Base-by-base conservation (phyloP, 2,329 filamentous ascomycete genomes). In the Penicillium sp. region DNA sequence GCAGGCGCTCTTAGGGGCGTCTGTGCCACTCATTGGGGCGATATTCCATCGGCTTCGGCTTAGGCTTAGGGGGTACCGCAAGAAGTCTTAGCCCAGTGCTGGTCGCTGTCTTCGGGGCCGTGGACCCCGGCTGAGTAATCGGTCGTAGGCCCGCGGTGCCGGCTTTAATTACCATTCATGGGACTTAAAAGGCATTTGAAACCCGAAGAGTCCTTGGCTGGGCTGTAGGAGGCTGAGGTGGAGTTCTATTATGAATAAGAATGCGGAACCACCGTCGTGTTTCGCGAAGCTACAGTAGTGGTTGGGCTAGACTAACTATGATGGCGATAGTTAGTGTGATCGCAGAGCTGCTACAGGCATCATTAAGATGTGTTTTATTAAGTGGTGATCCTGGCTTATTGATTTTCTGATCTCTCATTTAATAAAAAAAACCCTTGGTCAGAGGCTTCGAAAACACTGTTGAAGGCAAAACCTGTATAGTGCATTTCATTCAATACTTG, bases 1-100 rank as follows among this genome's bases (percentile, higher is more conserved):
- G 38, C 69, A 71, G 8, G 69, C 69, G 15, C 51, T 68, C 17
- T 62, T 64, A 22, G 51, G 22, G 35, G n/a, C 33, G 13, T 53
- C 51, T 53, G 51, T 53, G 33, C 51, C 51, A 53, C 51, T 40
- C 51, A 53, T 53, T 2, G n/a, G 51, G 35, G 51, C 51, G 51
- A 53, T 53, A 15, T 40, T 40, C 22, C 51, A 53, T 53, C 51
- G 33, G 19, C 8, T 17, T 33, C 9, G 30, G 30, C 30, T 33
- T 33, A 33, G 30, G 30, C 30, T 12, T 38, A 4, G 51, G 15
- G 47, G 37, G 17, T 19, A 15, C 51, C 30, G 35, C 37, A 26
- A 28, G 37, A 37, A n/a, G 51, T 17, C 51, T 53, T 53, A 26
- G 19, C 50, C 19, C n/a, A n/a, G n/a, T n/a, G n/a, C n/a, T n/a